phyloP scores from a whole-genome alignment of 108 stramenopile species.

The Nitzschia palea region DNA sequence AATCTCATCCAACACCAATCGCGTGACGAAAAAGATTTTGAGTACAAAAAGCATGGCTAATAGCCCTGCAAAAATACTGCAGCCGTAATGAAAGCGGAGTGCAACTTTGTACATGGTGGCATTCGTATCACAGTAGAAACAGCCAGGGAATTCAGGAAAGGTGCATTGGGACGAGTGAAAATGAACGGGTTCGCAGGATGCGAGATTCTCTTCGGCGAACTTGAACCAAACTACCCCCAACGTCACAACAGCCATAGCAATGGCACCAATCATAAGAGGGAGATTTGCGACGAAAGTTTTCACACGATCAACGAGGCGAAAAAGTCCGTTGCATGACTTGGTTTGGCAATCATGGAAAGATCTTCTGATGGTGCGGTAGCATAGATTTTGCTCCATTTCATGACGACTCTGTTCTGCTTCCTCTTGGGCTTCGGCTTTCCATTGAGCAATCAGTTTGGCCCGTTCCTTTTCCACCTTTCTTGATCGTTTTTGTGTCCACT shows the following conservation, averaged over 20 bases:
- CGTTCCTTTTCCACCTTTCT: conserved; percentile 44
- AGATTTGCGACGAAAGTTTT: conserved; percentile 75
- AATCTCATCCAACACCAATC: conserved; percentile 73
- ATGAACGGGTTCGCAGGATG: conserved; percentile 71
- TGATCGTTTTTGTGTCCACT: conserved; percentile 35
- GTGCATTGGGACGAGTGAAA: conserved; percentile 71
- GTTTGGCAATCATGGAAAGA: not conserved
- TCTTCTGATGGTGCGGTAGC: conserved; percentile 23
- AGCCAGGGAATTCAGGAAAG: conserved; percentile 83
- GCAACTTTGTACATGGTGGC: conserved; percentile 42
- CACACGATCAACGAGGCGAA: conserved; percentile 32
- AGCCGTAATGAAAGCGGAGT: conserved; percentile 55
- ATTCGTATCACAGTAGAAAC: conserved; percentile 73
- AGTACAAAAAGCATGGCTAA: conserved; percentile 47
- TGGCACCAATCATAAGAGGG: conserved; percentile 69
- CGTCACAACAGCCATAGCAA: conserved; percentile 64
- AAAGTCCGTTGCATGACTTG: not conserved
- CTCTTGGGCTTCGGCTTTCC: conserved; percentile 42
- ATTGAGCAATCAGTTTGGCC: conserved; percentile 40
- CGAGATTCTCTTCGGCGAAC: conserved; percentile 69
- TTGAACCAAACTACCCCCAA: conserved; percentile 87
- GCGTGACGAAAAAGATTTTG: conserved; percentile 54
- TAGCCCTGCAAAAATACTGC: conserved; percentile 52
- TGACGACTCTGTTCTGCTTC: conserved; percentile 29
- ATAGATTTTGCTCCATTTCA: conserved; percentile 26